Evolutionary conservation across 495 filamentous ascomycete species (phyloP), one percentile per base, ranked within the genome.

Genomic region (Penicillium diatomitis): DNA sequence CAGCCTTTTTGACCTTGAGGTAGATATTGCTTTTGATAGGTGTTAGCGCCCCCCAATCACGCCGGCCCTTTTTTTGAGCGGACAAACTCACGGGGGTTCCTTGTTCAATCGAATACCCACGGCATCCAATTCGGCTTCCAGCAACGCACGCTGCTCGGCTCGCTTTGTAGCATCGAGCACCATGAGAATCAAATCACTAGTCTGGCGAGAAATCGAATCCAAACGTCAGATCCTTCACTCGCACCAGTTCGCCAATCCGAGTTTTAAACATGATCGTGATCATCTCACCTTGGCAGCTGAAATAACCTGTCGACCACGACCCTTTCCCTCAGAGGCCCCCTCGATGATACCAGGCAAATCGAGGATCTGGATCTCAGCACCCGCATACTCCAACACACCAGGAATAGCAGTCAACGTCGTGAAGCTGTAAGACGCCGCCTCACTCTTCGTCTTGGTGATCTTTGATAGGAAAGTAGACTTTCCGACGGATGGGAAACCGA

Each of bases 271-370:
- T 29, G 31, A 20, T 20, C 20, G 20, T 20, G 36, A 38, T 10
- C 32, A 6, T 29, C 50, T 4, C 44, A 79, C 76, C 72, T 86
- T 99, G 27, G 94, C 94, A n/a, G 94, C 94, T 32, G 88, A 95
- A 62, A 99, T 99, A 37, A 99, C 94, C 65, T 99, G 94, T 46
- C 92, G 74, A 41, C 92, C 92, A 78, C 92, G 72, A 28, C 94
- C 94, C 70, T 99, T 99, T 12, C 94, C 94, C 66, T 99, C 94
- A 0, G 89, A 73, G 34, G 94, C 94, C 41, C 94, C 94, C 63
- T 99, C 94, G 60, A 99, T 99, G 57, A 99, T 99, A 74, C 94
- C 94, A 0, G 94, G 94, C 49, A 99, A 72, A 85, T 99, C 94
- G 37, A 99, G 83, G 50, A 99, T 86, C 67, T 99, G 94, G 50